Conservation (phyloP, 75 land plant species). For the Adiantum capillusveneris region DNA sequence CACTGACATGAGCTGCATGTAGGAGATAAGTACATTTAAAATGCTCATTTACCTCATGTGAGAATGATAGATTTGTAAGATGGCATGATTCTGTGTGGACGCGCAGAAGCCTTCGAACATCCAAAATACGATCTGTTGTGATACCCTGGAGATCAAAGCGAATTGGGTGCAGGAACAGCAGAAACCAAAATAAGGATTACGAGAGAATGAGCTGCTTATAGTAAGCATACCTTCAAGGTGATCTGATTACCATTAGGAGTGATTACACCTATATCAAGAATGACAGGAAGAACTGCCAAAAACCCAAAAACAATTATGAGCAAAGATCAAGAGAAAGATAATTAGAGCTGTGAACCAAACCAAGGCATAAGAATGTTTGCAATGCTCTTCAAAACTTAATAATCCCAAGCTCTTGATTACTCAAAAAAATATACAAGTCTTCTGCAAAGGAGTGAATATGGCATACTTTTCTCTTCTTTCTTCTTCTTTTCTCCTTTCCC, state of each 20-base stretch:
- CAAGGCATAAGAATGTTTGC: no score
- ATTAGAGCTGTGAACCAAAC: no score
- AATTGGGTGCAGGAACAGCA: neutral
- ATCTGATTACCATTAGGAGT: slow-evolving; percentile 66
- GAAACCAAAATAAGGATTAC: neutral
- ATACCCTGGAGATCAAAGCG: slow-evolving; percentile 53
- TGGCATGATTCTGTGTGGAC: slow-evolving; percentile 71
- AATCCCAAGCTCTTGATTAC: no score
- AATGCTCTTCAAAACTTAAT: no score
- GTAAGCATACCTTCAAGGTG: slow-evolving; percentile 48
- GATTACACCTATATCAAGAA: slow-evolving; percentile 62
- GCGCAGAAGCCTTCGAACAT: slow-evolving; percentile 55
- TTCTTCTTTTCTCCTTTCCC: slow-evolving; percentile 81
- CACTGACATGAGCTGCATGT: no score
- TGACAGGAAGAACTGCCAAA: slow-evolving; percentile 62
- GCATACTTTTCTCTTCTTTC: slow-evolving; percentile 90
- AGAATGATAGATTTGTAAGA: slow-evolving; percentile 61
- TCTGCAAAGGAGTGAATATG: no score
- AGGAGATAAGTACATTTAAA: neutral
- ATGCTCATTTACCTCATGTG: slow-evolving; percentile 56
- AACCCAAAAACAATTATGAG: no score
- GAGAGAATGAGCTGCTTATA: neutral
- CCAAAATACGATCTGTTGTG: slow-evolving; percentile 83
- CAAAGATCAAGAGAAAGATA: no score
- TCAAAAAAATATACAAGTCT: no score